A percentile compares a stretch with the other conserved stretches of the same genome.
Conservation (phyloP, 75 land plant genomes). For the Isoetes taiwanensis region DNA sequence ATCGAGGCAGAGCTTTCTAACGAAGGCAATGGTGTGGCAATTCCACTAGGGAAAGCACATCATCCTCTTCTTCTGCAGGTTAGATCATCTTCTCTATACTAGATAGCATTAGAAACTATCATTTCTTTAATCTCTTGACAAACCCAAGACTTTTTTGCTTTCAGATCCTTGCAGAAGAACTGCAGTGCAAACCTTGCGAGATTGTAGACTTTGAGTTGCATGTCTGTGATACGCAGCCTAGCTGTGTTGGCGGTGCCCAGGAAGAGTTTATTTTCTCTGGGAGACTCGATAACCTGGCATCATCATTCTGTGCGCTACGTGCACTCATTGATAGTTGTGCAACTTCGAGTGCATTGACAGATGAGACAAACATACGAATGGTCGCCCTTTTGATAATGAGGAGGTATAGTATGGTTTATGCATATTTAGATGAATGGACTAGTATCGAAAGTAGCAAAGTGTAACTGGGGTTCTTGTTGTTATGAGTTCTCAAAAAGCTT, state of each 20-base stretch:
- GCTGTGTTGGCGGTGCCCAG: constrained; percentile 87
- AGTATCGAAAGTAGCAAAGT: too few relatives aligned
- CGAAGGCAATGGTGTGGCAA: constrained; percentile 22
- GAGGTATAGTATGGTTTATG: constrained; percentile 48
- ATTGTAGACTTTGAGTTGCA: constrained; percentile 66
- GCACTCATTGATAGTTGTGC: constrained; percentile 66
- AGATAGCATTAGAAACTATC: background rate
- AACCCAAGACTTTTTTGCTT: background rate
- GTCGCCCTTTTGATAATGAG: constrained; percentile 96
- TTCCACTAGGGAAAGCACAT: constrained; percentile 36
- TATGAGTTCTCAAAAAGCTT: too few relatives aligned
- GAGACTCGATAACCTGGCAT: constrained; percentile 86
- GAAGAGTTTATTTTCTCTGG: constrained; percentile 93
- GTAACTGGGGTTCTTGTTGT: too few relatives aligned
- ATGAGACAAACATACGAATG: constrained; percentile 70
- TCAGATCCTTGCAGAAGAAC: constrained; percentile 70
- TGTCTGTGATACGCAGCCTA: constrained; percentile 90
- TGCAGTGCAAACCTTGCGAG: constrained; percentile 46
- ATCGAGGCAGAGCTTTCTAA: constrained; percentile 31
- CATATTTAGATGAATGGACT: too few relatives aligned
- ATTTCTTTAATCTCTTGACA: background rate
- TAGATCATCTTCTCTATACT: constrained; percentile 2
- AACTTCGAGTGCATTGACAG: constrained; percentile 29
- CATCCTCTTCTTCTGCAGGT: constrained; percentile 82
- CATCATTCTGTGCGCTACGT: constrained; percentile 74